Base-by-base conservation (phyloP, 1,139 yeast species). In the Magnusiomyces clavatus region DNA sequence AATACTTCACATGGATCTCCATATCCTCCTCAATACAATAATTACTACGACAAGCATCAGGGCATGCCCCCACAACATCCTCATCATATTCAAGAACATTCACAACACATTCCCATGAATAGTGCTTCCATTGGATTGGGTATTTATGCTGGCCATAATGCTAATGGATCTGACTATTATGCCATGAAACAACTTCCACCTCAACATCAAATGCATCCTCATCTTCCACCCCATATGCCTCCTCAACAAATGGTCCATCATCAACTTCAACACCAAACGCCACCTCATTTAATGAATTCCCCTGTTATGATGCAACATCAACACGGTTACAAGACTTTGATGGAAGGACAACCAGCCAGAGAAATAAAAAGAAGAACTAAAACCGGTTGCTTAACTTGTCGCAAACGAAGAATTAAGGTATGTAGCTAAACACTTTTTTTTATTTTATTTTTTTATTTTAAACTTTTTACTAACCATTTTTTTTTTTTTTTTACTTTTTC, bases 311-410 rank as follows among this genome's bases (percentile, higher is more conserved):
- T 37, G 39, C 51, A 24, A 35, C 47, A 34, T 36, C 40, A 36
- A 17, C 47, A 5, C 48, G 39, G 29, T 53, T 50, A 24, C 43
- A 47, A 51, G 24, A 45, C 48, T 6, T 38, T 37, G 6, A 45
- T 48, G 20, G 35, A 43, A 42, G 50, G 42, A 6, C 41, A 48
- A 38, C 38, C 51, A 24, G 31, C 51, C 3, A 48, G 56, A 20
- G 66, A 64, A 49, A 64, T 68, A 51, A 68, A 68, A 51, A 57
- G 71, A 14, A 72, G 81, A 61, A 83, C 90, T 2, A 75, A 85
- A 64, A 82, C 90, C 0, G 92, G 92, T 1, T 84, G 92, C 63
- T 65, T 83, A 52, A 84, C 90, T 0, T 84, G 92, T 63, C 72
- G 90, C 44, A 78, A 80, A 60, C 72, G 90, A 61, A 71, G 89